Base-by-base conservation (phyloP, 768 basidiomycete species). In the Nevesoporus exiguus region DNA sequence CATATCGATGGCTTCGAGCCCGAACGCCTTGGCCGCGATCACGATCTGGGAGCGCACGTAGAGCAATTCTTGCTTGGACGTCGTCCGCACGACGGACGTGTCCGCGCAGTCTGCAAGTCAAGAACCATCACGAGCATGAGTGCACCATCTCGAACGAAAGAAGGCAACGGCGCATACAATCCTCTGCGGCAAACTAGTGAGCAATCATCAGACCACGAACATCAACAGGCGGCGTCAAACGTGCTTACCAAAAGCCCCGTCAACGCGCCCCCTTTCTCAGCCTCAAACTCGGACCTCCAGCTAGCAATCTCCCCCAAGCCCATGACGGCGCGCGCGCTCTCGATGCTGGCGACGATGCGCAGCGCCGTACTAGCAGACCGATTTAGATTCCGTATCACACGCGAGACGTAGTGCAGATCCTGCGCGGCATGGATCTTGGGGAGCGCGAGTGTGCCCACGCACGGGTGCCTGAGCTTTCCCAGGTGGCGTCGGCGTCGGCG, bases 1-100 rank as follows among this genome's bases (percentile, higher is more conserved):
- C 89, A 97, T 90, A 68, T 98, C 95, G 61, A 98, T 90, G 3
- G 93, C 90, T 21, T 86, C 82, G 8, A 97, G 75, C 0, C 81
- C 82, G 62, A 86, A 93, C 4, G 93, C 89, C 64, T 88, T 92
- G 7, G 95, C 93, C 0, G 83, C 81, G 42, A 88, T 79, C 10
- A 88, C 90, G 43, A 96, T 81, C 53, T 85, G 81, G 1, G 91
- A 93, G 13, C 95, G 85, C 8, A 93, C 86, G 60, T 82, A 93
- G 7, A 94, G 77, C 34, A 98, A 73, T 66, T 97, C 95, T 39
- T 74, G 75, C 27, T 90, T 81, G 8, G 88, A 84, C 7, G 76
- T 61, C 7, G 94, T 86, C 25, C 95, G 84, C 31, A 87, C 79
- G 49, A 97, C 85, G 6, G 83, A 83, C 3, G 93, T 88, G 65